These are phyloP conservation scores for Vitis hybrid DNA, from an alignment of 177 flowering plant genomes.

Conservation along the genomic window DNA sequence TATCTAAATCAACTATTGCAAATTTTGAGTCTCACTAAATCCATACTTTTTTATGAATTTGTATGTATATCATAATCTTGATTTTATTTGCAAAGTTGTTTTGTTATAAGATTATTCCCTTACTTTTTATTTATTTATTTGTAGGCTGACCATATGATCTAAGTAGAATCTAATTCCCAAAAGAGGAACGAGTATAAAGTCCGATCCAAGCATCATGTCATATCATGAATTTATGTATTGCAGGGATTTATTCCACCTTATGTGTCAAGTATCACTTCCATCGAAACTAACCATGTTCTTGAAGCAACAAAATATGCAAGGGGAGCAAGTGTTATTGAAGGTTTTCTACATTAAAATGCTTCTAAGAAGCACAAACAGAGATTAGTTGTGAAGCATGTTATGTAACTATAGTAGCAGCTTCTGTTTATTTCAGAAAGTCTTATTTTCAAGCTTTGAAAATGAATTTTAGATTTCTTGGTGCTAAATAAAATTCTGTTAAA, in stretches of 20 bases:
- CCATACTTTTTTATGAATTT: constrained; percentile 96
- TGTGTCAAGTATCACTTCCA: constrained; percentile 54
- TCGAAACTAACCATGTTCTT: constrained; percentile 62
- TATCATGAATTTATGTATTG: constrained; percentile 9
- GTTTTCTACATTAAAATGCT: constrained; percentile 70
- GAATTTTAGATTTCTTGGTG: too few species aligned
- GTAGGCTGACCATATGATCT: constrained; percentile 94
- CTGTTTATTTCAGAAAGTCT: not conserved
- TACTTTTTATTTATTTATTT: not conserved
- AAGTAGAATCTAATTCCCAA: constrained; percentile 90
- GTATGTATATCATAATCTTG: constrained; percentile 40
- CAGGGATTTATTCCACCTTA: constrained; percentile 72
- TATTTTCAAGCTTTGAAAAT: too few species aligned
- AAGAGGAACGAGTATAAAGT: constrained; percentile 62
- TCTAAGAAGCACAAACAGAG: constrained; percentile 65
- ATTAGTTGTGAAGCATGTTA: constrained; percentile 63
- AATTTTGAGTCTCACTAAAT: constrained; percentile 98
- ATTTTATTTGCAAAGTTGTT: not conserved
- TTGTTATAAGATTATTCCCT: not conserved
- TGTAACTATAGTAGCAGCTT: not conserved
- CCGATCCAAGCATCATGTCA: not conserved
- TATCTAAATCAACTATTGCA: constrained; percentile 85
- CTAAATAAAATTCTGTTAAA: too few species aligned
- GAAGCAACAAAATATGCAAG: constrained; percentile 60
- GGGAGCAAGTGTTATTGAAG: constrained; percentile 73